Conservation (phyloP, 2,329 filamentous ascomycete species). For the Clonostachys chloroleuca region DNA sequence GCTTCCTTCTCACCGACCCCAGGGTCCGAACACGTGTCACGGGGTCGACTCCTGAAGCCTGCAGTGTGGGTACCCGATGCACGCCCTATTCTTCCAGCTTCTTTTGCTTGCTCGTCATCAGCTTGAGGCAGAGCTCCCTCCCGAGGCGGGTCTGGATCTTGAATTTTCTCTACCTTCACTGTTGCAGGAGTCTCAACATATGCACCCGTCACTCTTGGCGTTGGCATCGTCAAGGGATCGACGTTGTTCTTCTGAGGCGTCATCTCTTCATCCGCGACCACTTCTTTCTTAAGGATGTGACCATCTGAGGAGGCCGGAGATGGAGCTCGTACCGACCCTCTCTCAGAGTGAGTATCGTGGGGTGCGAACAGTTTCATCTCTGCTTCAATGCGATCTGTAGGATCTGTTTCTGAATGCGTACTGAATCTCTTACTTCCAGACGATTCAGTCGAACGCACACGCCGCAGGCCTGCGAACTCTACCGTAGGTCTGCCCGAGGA, state of each 20-base stretch:
- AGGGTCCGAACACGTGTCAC: constrained; percentile 19
- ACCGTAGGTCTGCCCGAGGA: constrained; percentile 21
- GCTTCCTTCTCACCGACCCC: constrained; percentile 1
- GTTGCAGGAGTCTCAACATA: constrained; percentile 53
- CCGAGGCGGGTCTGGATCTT: background rate
- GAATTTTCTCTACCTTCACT: constrained; percentile 26
- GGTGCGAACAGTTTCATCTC: constrained; percentile 54
- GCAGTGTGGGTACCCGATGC: background rate
- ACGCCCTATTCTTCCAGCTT: background rate
- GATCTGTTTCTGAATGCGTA: constrained; percentile 46
- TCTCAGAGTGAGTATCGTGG: constrained; percentile 49
- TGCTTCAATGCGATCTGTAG: constrained; percentile 50
- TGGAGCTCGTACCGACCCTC: constrained; percentile 45
- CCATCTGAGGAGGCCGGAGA: constrained; percentile 22
- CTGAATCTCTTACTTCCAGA: constrained; percentile 40
- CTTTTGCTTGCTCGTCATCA: background rate
- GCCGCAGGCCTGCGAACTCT: constrained; percentile 38
- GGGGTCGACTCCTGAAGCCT: constrained; percentile 12
- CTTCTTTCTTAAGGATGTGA: constrained; percentile 5
- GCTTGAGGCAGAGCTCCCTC: background rate
- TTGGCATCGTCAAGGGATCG: constrained; percentile 44
- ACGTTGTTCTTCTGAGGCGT: constrained; percentile 41
- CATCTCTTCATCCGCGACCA: constrained; percentile 26
- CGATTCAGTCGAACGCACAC: constrained; percentile 39
- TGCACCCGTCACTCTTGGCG: constrained; percentile 49